These are phyloP conservation scores for Sphagnum fallax DNA, from an alignment of 228 moss, liverwort and hornwort species.

Conservation along the genomic window DNA sequence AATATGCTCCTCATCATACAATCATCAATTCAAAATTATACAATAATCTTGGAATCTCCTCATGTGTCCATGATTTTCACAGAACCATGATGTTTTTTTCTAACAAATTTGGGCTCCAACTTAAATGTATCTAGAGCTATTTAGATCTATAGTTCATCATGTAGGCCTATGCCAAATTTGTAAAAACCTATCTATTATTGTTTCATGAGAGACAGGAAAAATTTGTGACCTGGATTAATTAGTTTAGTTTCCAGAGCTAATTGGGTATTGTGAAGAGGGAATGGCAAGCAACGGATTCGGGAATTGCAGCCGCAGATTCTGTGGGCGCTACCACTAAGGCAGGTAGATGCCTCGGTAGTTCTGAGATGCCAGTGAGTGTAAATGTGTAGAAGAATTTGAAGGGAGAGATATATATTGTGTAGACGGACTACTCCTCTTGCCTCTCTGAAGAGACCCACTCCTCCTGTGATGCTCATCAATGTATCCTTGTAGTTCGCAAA, in stretches of 20 bases:
- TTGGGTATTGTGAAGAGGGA: slow-evolving; percentile 32
- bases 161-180: no score
- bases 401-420: slow-evolving; percentile 41
- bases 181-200: no score
- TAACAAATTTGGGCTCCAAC: no score
- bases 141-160: no score
- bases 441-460: slow-evolving; percentile 36
- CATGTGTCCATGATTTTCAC: no score
- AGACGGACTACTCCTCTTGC: slow-evolving; percentile 42
- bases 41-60: no score
- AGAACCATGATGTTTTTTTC: no score
- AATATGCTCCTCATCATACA: no score
- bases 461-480: slow-evolving; percentile 40
- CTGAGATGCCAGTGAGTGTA: slow-evolving; percentile 19
- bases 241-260: slow-evolving; percentile 23
- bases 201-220: no score
- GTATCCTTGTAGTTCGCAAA: slow-evolving; percentile 29
- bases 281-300: slow-evolving; percentile 25
- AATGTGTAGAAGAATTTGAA: slow-evolving; percentile 66
- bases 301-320: slow-evolving; percentile 12
- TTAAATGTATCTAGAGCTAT: no score
- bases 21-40: no score
- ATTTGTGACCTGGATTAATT: no score
- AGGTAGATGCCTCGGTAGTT: slow-evolving; percentile 27
- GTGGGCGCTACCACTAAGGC: slow-evolving; percentile 11